phyloP scores from a whole-genome alignment of 306 rosid species.

The Vigna hirtella region DNA sequence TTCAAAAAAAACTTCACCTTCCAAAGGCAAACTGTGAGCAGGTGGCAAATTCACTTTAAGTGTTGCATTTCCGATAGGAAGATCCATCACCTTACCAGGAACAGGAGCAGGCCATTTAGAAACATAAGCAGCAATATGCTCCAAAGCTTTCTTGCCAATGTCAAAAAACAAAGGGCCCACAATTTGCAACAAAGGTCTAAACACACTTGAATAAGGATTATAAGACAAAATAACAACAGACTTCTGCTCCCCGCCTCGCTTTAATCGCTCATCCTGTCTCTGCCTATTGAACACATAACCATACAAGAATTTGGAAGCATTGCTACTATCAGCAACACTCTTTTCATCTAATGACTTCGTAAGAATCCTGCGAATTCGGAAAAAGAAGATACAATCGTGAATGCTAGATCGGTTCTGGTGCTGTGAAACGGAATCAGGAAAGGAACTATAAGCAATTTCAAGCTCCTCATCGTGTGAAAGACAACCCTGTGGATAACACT shows the following conservation, averaged over 20 bases:
- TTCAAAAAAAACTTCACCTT: constrained; percentile 57
- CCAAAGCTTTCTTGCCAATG: constrained; percentile 87
- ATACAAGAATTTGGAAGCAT: constrained; percentile 67
- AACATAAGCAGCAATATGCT: constrained; percentile 89
- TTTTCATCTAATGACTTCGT: constrained; percentile 42
- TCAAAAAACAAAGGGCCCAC: constrained; percentile 93
- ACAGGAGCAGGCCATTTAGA: constrained; percentile 87
- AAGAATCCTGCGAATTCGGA: constrained; percentile 62
- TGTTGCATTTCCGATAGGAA: constrained; percentile 87
- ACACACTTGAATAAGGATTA: constrained; percentile 80
- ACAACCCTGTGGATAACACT: constrained; percentile 82
- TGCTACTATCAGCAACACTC: constrained; percentile 26
- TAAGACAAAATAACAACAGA: constrained; percentile 87
- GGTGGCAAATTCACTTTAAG: constrained; percentile 93
- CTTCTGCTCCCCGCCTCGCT: constrained; percentile 97
- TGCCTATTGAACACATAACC: constrained; percentile 94
- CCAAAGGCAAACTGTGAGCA: constrained; percentile 74
- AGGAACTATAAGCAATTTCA: constrained; percentile 81
- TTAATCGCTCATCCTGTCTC: constrained; percentile 94
- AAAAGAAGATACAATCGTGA: constrained; percentile 91
- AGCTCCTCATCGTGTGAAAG: constrained; percentile 86
- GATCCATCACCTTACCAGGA: constrained; percentile 89
- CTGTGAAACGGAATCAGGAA: constrained; percentile 91
- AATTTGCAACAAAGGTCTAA: constrained; percentile 89
- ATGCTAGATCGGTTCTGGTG: constrained; percentile 85